Percentiles rank a stretch among this genome's conserved stretches.
Conservation (phyloP, 2,329 filamentous ascomycete genomes). For the Dothidotthia symphoricarpi region DNA sequence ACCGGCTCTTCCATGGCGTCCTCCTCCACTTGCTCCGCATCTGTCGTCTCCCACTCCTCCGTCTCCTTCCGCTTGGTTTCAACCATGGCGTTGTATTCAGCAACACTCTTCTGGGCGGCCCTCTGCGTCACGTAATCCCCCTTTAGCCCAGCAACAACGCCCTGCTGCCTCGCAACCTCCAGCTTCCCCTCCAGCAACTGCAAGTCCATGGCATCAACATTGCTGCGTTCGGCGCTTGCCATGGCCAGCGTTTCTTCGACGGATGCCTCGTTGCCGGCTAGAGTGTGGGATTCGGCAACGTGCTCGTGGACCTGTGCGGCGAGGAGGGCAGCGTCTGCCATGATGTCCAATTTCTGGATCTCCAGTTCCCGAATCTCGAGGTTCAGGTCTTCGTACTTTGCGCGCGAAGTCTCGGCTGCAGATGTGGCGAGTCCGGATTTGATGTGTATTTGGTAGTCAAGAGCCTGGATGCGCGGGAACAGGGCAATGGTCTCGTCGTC, state of each 20-base stretch:
- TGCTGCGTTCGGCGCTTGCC: constrained; percentile 16
- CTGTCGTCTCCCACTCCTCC: constrained; percentile 4
- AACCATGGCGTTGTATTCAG: constrained; percentile 8
- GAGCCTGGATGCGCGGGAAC: constrained; percentile 18
- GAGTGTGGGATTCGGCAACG: constrained; percentile 14
- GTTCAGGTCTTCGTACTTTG: constrained; percentile 13
- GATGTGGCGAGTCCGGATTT: constrained; percentile 15
- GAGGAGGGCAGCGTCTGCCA: constrained; percentile 18
- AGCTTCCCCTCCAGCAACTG: constrained; percentile 11
- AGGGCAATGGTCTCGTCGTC: not conserved
- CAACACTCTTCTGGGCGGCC: constrained; percentile 11
- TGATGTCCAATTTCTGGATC: constrained; percentile 15
- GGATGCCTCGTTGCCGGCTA: constrained; percentile 9
- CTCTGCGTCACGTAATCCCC: constrained; percentile 9
- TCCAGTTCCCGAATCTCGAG: constrained; percentile 17
- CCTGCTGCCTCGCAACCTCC: constrained; percentile 16
- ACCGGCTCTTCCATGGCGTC: constrained; percentile 1
- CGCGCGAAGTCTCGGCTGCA: constrained; percentile 11
- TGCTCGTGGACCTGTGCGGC: constrained; percentile 27
- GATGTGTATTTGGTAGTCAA: constrained; percentile 20
- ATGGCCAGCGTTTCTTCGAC: constrained; percentile 11
- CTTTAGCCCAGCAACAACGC: constrained; percentile 7
- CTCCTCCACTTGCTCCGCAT: not conserved
- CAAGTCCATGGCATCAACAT: constrained; percentile 15
- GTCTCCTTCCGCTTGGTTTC: constrained; percentile 11